These are phyloP conservation scores for Elaeagnus macrophylla DNA, from an alignment of 306 rosid genomes.

Conservation along the genomic window DNA sequence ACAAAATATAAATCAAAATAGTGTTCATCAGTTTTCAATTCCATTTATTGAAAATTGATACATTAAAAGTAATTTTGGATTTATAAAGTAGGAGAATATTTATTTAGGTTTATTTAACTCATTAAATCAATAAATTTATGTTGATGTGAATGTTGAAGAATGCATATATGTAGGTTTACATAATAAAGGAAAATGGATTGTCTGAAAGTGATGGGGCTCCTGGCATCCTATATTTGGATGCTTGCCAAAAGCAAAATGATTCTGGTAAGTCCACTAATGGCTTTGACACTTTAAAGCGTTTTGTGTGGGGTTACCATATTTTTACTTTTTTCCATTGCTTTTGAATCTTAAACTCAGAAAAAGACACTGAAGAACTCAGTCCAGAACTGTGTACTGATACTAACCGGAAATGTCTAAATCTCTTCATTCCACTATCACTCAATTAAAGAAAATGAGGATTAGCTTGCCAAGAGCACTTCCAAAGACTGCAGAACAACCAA, in stretches of 20 bases:
- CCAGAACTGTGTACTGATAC: conserved; percentile 17
- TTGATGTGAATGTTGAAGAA: too few species aligned
- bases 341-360: conserved; percentile 30
- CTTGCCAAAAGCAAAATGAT: conserved; percentile 28
- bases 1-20: too few species aligned
- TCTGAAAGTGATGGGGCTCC: conserved; percentile 56
- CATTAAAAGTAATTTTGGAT: too few species aligned
- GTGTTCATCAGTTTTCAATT: too few species aligned
- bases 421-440: conserved; percentile 20
- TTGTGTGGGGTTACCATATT: not conserved
- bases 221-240: conserved; percentile 36
- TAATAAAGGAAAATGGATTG: conserved; percentile 42
- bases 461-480: conserved; percentile 18
- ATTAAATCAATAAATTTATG: too few species aligned
- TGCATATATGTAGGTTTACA: conserved; percentile 37
- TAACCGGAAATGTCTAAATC: conserved; percentile 31
- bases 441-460: conserved; percentile 41
- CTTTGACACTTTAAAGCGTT: conserved; percentile 1
- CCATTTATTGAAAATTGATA: too few species aligned
- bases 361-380: conserved; percentile 22
- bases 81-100: too few species aligned
- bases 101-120: too few species aligned
- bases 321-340: not conserved
- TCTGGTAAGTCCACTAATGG: conserved; percentile 42
- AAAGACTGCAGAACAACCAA: conserved; percentile 34